phyloP scores from a whole-genome alignment of 768 basidiomycete genomes.

The Daedalea quercina region DNA sequence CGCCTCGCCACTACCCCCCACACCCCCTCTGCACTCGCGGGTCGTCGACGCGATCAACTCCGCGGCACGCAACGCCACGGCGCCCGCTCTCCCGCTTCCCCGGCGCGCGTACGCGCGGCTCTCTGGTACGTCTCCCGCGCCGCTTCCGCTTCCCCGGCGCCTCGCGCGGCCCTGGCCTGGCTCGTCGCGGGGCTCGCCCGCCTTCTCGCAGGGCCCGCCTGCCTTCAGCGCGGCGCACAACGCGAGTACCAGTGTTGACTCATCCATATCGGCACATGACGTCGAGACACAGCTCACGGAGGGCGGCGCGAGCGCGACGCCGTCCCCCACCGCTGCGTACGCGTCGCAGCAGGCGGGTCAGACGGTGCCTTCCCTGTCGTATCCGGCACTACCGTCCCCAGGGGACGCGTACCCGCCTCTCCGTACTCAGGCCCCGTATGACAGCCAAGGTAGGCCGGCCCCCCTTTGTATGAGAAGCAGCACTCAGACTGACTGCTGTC shows the following conservation, averaged over 20 bases:
- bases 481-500: neutral
- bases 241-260: neutral
- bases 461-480: neutral
- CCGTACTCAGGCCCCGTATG: neutral
- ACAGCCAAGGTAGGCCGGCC: neutral
- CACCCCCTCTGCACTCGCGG: slow-evolving; percentile 9
- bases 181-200: too few species aligned
- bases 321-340: neutral
- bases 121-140: neutral
- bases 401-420: neutral
- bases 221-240: neutral
- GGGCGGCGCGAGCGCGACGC: neutral
- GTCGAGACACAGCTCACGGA: slow-evolving; percentile 14
- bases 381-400: neutral
- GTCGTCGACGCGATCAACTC: slow-evolving; percentile 13
- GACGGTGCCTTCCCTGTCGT: too few species aligned
- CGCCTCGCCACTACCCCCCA: slow-evolving; percentile 6
- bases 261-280: slow-evolving; percentile 8
- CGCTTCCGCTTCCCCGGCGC: slow-evolving; percentile 2
- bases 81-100: neutral
- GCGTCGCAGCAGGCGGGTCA: neutral
- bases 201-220: neutral
- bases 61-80: neutral
- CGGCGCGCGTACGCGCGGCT: neutral
- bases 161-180: neutral